Conservation (phyloP, 2,329 filamentous ascomycete genomes). For the Paracorniculantispora psalliotae region DNA sequence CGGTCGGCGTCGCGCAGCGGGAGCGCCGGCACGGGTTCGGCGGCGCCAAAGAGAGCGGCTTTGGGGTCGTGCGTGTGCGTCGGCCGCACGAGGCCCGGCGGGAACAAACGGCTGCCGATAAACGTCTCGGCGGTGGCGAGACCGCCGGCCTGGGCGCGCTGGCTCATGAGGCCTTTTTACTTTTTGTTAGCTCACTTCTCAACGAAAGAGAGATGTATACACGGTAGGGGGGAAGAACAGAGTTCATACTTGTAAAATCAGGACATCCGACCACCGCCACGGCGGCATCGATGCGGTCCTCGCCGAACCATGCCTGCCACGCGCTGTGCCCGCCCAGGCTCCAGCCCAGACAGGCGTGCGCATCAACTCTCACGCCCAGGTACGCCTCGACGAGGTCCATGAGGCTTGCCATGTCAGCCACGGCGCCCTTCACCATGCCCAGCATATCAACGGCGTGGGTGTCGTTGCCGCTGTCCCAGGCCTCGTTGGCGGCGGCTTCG, state of each 20-base stretch:
- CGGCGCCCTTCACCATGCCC: slow-evolving; percentile 65
- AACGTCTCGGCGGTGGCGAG: slow-evolving; percentile 58
- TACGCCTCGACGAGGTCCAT: slow-evolving; percentile 77
- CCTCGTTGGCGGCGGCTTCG: slow-evolving; percentile 62
- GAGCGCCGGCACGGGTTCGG: slow-evolving; percentile 30
- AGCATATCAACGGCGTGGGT: slow-evolving; percentile 93
- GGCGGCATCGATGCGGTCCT: slow-evolving; percentile 71
- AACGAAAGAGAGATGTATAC: too few relatives aligned
- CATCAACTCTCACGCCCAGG: slow-evolving; percentile 47
- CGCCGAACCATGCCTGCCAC: slow-evolving; percentile 77
- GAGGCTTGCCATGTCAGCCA: slow-evolving; percentile 67
- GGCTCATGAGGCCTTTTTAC: slow-evolving; percentile 60
- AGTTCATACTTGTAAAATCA: slow-evolving; percentile 64
- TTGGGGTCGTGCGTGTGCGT: slow-evolving; percentile 69
- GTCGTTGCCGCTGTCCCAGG: slow-evolving; percentile 74
- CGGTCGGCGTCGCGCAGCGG: slow-evolving; percentile 33
- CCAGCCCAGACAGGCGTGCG: slow-evolving; percentile 74
- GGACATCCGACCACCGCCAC: slow-evolving; percentile 84
- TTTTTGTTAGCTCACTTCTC: neutral
- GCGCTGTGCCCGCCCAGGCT: slow-evolving; percentile 83
- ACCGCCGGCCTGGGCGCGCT: slow-evolving; percentile 67
- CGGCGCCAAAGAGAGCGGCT: slow-evolving; percentile 60
- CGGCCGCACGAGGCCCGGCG: slow-evolving; percentile 57
- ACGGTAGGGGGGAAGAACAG: too few relatives aligned
- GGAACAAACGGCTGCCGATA: slow-evolving; percentile 74